Base-by-base conservation (phyloP, 371 early-diverging fungal genomes). In the Mortierella sp. region DNA sequence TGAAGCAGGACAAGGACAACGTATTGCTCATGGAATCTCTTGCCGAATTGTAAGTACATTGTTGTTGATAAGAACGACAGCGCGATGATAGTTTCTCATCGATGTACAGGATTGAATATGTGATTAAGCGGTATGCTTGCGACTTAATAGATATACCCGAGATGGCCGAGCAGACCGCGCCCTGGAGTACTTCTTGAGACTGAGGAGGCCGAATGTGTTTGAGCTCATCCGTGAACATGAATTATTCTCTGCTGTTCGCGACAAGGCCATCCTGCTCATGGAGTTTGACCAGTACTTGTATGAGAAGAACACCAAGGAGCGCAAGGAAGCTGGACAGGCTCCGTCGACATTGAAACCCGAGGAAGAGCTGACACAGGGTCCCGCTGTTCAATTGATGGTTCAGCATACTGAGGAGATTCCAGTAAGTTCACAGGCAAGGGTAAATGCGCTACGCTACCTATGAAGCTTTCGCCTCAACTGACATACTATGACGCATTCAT, bases 391-490 rank as follows among this genome's bases (percentile, higher is more conserved):
- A 83, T 79, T 98, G 35, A 89, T 98, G 75, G 96, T 96, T 5
- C 91, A 94, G 55, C 93, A 96, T 81, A 95, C 96, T 3, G 96
- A 97, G 41, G 94, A 96, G 21, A 94, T 98, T 68, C 95, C 95
- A 41, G 95, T 96, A 90, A 75, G 80, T 75, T 60, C 3, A 1
- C 12, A 18, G 1, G 35, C 35, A 32, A 32, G 32, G 21, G 35
- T 6, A 63, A 32, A 32, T 7, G 18, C 18, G 16, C 18, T 7
- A 18, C 4, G 63, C 2, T 18, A 6, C 32, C 7, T 2, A 18
- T 35, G 63, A 35, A 35, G 2, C 5, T 32, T 35, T 63, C 32
- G 5, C 14, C 4, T 18, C 16, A 4, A 18, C 5, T 63, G 63
- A 63, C 38, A 51, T 51, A 0, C 14, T 11, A 24, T 63, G 10